These are phyloP conservation scores for Scedosporium aurantiacum DNA, from an alignment of 2,329 filamentous ascomycete genomes.

Conservation along the genomic window DNA sequence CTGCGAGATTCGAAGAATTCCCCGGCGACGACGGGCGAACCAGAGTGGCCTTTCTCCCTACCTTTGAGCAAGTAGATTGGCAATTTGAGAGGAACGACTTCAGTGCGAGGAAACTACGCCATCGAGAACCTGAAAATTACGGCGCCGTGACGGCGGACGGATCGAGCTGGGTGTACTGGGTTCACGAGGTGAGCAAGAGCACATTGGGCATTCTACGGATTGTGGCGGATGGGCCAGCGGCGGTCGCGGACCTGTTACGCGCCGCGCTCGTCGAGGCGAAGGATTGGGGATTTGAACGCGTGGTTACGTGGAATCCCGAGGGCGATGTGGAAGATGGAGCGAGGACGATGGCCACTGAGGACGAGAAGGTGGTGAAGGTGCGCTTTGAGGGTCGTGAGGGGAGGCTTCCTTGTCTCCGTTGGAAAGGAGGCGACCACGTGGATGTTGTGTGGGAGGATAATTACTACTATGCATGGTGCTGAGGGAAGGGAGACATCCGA, in stretches of 20 bases:
- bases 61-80: slow-evolving; percentile 18
- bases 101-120: slow-evolving; percentile 14
- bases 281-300: slow-evolving; percentile 17
- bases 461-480: slow-evolving; percentile 6
- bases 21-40: slow-evolving; percentile 15
- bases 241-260: slow-evolving; percentile 17
- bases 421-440: slow-evolving; percentile 3
- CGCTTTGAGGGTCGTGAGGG: slow-evolving; percentile 20
- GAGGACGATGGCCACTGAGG: slow-evolving; percentile 25
- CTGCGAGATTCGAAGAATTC: slow-evolving; percentile 13
- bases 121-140: slow-evolving; percentile 9
- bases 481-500: not conserved
- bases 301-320: slow-evolving; percentile 23
- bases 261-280: slow-evolving; percentile 21
- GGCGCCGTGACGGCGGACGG: slow-evolving; percentile 17
- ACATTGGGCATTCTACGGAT: slow-evolving; percentile 1
- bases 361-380: slow-evolving; percentile 19
- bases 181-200: slow-evolving; percentile 20
- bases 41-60: slow-evolving; percentile 23
- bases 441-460: slow-evolving; percentile 7
- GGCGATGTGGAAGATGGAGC: slow-evolving; percentile 15
- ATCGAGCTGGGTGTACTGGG: slow-evolving; percentile 23
- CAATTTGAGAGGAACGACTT: slow-evolving; percentile 21
- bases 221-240: slow-evolving; percentile 11
- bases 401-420: slow-evolving; percentile 5